Evolutionary conservation across 257 asterid species (phyloP).

Genomic region (Mentha longifolia): DNA sequence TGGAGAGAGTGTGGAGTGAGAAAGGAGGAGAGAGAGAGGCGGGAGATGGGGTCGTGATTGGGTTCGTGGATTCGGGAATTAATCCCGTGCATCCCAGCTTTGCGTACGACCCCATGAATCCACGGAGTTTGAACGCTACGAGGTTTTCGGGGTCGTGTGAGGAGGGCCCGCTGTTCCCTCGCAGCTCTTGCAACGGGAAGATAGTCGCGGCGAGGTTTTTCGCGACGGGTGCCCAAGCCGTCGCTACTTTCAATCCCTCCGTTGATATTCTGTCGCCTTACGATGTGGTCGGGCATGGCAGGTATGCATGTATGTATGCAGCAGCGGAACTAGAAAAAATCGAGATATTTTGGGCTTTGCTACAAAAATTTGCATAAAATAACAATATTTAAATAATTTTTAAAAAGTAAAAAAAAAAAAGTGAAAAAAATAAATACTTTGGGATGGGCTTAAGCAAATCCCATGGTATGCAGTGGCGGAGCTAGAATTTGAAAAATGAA

Average conservation of each 20-base stretch:
- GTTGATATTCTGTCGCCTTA: slow-evolving; percentile 70
- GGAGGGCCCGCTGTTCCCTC: slow-evolving; percentile 71
- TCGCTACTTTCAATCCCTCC: slow-evolving; percentile 55
- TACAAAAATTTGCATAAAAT: no score
- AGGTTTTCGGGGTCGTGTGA: slow-evolving; percentile 77
- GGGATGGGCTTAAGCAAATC: no score
- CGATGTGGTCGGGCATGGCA: slow-evolving; percentile 93
- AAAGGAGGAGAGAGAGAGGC: slow-evolving; percentile 65
- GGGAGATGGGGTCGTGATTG: slow-evolving; percentile 91
- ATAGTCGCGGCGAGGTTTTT: slow-evolving; percentile 82
- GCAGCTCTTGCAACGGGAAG: slow-evolving; percentile 76
- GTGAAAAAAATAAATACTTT: no score
- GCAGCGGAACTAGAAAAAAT: no score
- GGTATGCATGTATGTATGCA: no score
- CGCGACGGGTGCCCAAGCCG: slow-evolving; percentile 70
- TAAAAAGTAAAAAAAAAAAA: no score
- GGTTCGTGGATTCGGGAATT: slow-evolving; percentile 82
- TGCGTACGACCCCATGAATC: slow-evolving; percentile 58
- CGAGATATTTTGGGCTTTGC: no score
- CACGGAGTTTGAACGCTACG: slow-evolving; percentile 43
- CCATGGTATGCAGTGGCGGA: no score
- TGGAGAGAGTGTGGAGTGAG: slow-evolving; percentile 69
- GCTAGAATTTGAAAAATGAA: no score
- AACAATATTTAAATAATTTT: no score
- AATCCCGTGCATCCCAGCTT: slow-evolving; percentile 79